These are phyloP conservation scores for Elsinoe necatrix DNA, from an alignment of 2,329 filamentous ascomycete species.

Conservation along the genomic window DNA sequence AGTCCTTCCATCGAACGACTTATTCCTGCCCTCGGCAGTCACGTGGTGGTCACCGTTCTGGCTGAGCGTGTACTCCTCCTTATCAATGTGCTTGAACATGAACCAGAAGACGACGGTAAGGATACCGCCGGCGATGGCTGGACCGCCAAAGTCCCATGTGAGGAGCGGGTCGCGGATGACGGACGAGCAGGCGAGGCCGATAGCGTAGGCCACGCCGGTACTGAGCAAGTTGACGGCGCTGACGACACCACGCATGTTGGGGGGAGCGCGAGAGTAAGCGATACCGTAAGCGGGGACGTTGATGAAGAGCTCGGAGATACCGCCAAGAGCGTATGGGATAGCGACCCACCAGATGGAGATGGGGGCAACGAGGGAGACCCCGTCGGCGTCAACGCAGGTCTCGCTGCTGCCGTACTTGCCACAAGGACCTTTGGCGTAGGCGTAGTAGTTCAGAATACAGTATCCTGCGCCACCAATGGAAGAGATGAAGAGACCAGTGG, in stretches of 20 bases:
- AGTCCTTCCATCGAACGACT: constrained; percentile 16
- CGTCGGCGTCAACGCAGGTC: constrained; percentile 28
- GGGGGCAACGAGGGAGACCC: constrained; percentile 28
- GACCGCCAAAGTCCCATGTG: constrained; percentile 43
- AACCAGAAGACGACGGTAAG: constrained; percentile 44
- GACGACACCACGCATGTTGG: constrained; percentile 37
- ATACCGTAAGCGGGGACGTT: constrained; percentile 40
- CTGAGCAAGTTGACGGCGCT: constrained; percentile 36
- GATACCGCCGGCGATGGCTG: constrained; percentile 40
- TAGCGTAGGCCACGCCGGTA: constrained; percentile 32
- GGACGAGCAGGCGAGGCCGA: constrained; percentile 27
- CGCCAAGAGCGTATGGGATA: constrained; percentile 32
- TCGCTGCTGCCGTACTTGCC: constrained; percentile 33
- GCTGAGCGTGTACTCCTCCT: constrained; percentile 23
- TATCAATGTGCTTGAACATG: constrained; percentile 37
- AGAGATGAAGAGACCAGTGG: constrained; percentile 41
- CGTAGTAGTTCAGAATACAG: constrained; percentile 36
- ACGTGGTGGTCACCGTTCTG: constrained; percentile 18
- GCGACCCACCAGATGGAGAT: constrained; percentile 38
- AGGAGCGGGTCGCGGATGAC: constrained; percentile 41
- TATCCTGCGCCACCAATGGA: constrained; percentile 36
- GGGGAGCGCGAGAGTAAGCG: constrained; percentile 37
- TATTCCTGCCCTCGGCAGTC: constrained; percentile 16
- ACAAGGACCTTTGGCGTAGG: constrained; percentile 42
- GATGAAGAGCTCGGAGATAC: constrained; percentile 34